A percentile compares a stretch with the other conserved stretches of the same genome.
Conservation (phyloP, 495 filamentous ascomycete species). For the Venustampulla echinocandica region DNA sequence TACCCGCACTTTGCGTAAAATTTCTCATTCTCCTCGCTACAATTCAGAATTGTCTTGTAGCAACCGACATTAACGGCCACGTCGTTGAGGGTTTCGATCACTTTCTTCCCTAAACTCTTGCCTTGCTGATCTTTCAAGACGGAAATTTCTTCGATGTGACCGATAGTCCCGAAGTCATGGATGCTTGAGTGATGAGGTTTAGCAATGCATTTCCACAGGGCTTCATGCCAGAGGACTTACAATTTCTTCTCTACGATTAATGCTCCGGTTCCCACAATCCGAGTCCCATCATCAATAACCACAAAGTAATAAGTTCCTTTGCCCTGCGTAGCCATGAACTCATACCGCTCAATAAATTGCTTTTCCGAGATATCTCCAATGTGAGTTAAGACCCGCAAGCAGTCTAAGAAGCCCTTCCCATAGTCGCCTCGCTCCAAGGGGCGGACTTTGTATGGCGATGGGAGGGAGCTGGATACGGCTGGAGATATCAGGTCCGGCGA, state of each 20-base stretch:
- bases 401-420: constrained; percentile 70
- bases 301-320: constrained; percentile 75
- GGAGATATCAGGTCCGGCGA: constrained; percentile 55
- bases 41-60: constrained; percentile 68
- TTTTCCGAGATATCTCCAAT: constrained; percentile 76
- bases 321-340: constrained; percentile 62
- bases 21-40: constrained; percentile 67
- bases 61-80: constrained; percentile 74
- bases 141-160: constrained; percentile 95
- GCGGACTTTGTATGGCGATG: constrained; percentile 70
- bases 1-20: constrained; percentile 98
- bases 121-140: constrained; percentile 87
- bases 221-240: constrained; percentile 34
- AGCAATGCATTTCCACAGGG: background rate
- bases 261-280: constrained; percentile 75
- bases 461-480: constrained; percentile 57
- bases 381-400: constrained; percentile 81
- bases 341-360: constrained; percentile 66
- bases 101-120: constrained; percentile 81
- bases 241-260: constrained; percentile 79
- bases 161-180: constrained; percentile 63
- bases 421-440: constrained; percentile 72
- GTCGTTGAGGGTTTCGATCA: constrained; percentile 85
- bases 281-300: constrained; percentile 62
- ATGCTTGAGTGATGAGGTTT: constrained; percentile 37